These are phyloP conservation scores for Solanum tarapatanum DNA, from an alignment of 257 asterid genomes.

Conservation along the genomic window DNA sequence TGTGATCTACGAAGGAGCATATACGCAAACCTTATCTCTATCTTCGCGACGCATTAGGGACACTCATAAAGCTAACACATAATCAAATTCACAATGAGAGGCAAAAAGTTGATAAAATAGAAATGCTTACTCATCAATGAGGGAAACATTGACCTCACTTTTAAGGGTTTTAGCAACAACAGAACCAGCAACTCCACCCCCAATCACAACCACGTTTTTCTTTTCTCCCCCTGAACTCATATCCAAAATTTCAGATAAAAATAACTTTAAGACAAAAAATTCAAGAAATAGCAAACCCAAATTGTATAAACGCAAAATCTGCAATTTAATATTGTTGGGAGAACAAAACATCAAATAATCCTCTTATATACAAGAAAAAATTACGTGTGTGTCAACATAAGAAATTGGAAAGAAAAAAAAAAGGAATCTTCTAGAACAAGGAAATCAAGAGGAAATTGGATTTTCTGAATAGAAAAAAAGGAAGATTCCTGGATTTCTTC, in stretches of 20 bases:
- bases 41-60: background rate
- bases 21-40: background rate
- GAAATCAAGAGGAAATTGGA: background rate
- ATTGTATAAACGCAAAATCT: background rate
- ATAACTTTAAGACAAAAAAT: background rate
- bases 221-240: constrained; percentile 27
- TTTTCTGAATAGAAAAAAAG: background rate
- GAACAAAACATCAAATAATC: background rate
- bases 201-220: constrained; percentile 66
- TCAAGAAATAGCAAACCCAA: background rate
- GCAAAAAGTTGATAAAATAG: background rate
- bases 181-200: constrained; percentile 82
- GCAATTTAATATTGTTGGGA: background rate
- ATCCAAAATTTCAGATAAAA: background rate
- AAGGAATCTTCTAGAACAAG: background rate
- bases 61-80: background rate
- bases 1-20: background rate
- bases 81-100: background rate
- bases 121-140: constrained; percentile 60
- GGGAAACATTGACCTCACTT: constrained; percentile 41
- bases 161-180: constrained; percentile 55
- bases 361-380: background rate
- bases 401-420: background rate
- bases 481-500: background rate
- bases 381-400: background rate